Base-by-base conservation (phyloP, 1,284 basidiomycete species). In the Porodaedalea pini region DNA sequence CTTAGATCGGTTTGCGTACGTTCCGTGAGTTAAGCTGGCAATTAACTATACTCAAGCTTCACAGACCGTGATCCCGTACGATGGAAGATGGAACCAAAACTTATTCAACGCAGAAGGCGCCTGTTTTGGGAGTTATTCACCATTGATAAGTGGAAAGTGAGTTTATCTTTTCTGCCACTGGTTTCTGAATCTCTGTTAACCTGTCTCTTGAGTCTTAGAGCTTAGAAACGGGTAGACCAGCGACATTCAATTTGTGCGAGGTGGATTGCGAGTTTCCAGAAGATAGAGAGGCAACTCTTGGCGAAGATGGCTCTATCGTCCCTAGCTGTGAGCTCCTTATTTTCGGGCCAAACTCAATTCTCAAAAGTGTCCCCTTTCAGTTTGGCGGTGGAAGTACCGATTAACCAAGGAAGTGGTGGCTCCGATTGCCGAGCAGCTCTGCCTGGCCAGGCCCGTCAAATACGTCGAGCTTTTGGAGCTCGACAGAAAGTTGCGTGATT, bases 111-210 rank as follows among this genome's bases (percentile, higher is more conserved):
- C 4, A 60, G 67, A n/a, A 58, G 67, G n/a, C 62, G 58, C 19
- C 52, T 68, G 21, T 68, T 67, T 54, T 69, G 67, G 67, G 67
- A 69, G 59, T 57, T 68, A 6, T 64, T 56, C 31, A 19, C 25
- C 4, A 27, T 61, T 5, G 59, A 62, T 21, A 55, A 58, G 19
- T 55, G 55, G 58, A 59, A 56, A 32, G 58, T 56, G 37, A 34
- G 15, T 40, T 43, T 27, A 11, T 32, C 37, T 39, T n/a, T n/a
- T n/a, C n/a, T n/a, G n/a, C n/a, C n/a, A n/a, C n/a, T n/a, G n/a
- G n/a, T n/a, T n/a, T n/a, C n/a, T n/a, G n/a, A n/a, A n/a, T n/a
- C n/a, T n/a, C n/a, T n/a, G n/a, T n/a, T n/a, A n/a, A n/a, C n/a
- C n/a, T n/a, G n/a, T n/a, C n/a, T n/a, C n/a, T n/a, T n/a, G n/a